A percentile compares a stretch with the other conserved stretches of the same genome.
These are phyloP conservation scores for Cytospora mali DNA, from an alignment of 2,329 filamentous ascomycete genomes.

Conservation along the genomic window DNA sequence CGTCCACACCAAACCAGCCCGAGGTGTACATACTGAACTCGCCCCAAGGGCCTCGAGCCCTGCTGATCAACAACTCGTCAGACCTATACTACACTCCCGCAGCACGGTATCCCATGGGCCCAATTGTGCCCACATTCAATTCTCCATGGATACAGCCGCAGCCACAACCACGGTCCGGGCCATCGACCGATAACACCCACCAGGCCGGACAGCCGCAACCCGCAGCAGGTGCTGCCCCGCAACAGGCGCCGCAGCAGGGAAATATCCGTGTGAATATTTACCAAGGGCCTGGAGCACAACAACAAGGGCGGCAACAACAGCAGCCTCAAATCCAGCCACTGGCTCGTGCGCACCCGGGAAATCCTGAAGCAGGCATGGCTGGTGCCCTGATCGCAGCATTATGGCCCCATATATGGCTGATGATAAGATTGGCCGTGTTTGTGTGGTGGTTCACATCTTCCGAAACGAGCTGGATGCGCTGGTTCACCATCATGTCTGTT, in stretches of 20 bases:
- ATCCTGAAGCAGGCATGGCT: constrained; percentile 37
- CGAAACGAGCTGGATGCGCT: constrained; percentile 60
- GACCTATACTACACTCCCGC: constrained; percentile 53
- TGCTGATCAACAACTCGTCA: constrained; percentile 55
- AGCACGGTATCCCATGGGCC: constrained; percentile 4
- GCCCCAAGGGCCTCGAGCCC: constrained; percentile 59
- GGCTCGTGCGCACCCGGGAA: constrained; percentile 40
- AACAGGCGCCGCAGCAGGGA: constrained; percentile 22
- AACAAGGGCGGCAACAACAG: constrained; percentile 8
- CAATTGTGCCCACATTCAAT: constrained; percentile 22
- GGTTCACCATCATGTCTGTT: constrained; percentile 56
- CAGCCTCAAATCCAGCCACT: constrained; percentile 19
- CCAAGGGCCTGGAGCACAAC: constrained; percentile 18
- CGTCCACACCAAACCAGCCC: constrained; percentile 37
- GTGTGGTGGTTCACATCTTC: constrained; percentile 67
- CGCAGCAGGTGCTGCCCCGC: constrained; percentile 1
- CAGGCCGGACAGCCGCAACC: constrained; percentile 31
- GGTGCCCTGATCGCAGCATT: constrained; percentile 46
- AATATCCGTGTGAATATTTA: constrained; percentile 19
- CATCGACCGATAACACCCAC: constrained; percentile 17
- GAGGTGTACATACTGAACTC: constrained; percentile 65
- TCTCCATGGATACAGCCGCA: constrained; percentile 31
- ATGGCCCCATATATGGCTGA: constrained; percentile 66
- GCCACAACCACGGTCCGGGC: constrained; percentile 34
- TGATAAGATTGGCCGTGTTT: constrained; percentile 60